These are phyloP conservation scores for Tinospora cordifolia DNA, from an alignment of 164 flowering plant genomes.

Conservation along the genomic window DNA sequence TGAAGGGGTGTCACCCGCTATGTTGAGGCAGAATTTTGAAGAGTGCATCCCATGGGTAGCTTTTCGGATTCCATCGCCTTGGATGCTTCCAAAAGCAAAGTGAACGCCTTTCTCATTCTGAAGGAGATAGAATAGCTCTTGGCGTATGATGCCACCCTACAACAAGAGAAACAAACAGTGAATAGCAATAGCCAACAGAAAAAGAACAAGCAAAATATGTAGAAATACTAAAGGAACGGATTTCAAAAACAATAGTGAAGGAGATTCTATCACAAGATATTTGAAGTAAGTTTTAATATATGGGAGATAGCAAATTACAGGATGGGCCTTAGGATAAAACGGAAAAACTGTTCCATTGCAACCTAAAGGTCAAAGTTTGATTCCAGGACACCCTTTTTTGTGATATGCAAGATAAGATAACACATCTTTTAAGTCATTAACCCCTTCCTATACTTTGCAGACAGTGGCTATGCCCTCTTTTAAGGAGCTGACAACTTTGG, in stretches of 20 bases:
- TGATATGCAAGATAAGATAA: too few relatives aligned
- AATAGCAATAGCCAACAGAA: background rate
- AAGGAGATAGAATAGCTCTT: slow-evolving; percentile 68
- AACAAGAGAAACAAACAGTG: slow-evolving; percentile 7
- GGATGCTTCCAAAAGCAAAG: slow-evolving; percentile 66
- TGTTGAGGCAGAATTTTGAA: slow-evolving; percentile 84
- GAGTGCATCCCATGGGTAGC: slow-evolving; percentile 68
- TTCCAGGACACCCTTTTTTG: too few relatives aligned
- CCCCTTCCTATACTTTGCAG: too few relatives aligned
- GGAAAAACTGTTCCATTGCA: too few relatives aligned
- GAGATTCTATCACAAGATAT: background rate
- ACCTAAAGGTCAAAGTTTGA: too few relatives aligned
- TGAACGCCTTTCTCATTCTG: slow-evolving; percentile 74
- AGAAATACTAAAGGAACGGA: background rate
- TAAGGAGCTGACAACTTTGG: background rate
- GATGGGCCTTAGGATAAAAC: too few relatives aligned
- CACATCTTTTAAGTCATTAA: too few relatives aligned
- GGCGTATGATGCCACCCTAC: slow-evolving; percentile 75
- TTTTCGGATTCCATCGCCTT: slow-evolving; percentile 41
- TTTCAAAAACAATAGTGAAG: background rate
- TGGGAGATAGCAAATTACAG: background rate
- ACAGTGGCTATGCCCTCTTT: too few relatives aligned
- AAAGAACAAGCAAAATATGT: background rate
- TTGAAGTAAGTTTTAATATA: background rate
- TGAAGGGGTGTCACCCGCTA: slow-evolving; percentile 91